Percentiles rank a stretch among this genome's conserved stretches.
phyloP scores from a whole-genome alignment of 208 protist species.

The Leishmania amazonensis region DNA sequence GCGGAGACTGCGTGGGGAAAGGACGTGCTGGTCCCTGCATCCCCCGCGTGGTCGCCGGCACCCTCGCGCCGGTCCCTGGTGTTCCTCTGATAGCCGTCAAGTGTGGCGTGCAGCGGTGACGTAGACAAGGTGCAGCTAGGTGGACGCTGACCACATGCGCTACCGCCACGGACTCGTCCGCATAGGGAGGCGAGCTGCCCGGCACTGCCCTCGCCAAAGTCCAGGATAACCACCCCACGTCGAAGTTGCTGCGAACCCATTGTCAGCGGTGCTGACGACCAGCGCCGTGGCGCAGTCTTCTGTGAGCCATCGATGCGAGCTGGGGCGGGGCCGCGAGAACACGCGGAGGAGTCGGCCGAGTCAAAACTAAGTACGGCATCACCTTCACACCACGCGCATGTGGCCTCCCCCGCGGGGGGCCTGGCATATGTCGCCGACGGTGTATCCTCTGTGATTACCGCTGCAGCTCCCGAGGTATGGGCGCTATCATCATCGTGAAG shows the following conservation, averaged over 20 bases:
- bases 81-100: not conserved
- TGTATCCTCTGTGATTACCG: not conserved
- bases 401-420: not conserved
- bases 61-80: not conserved
- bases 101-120: not conserved
- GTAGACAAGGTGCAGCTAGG: not conserved
- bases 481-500: not conserved
- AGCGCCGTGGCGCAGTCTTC: not conserved
- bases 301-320: not conserved
- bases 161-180: conserved; percentile 19
- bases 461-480: not conserved
- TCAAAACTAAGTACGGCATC: not conserved
- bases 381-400: not conserved
- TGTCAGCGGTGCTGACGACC: not conserved
- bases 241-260: conserved; percentile 7
- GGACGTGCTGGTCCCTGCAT: not conserved
- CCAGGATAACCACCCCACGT: conserved; percentile 67
- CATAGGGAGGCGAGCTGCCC: conserved; percentile 71
- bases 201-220: conserved; percentile 84
- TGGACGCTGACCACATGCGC: not conserved
- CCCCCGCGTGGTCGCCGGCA: not conserved
- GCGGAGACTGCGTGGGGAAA: too few species aligned
- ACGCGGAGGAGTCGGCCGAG: not conserved
- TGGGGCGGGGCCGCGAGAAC: not conserved
- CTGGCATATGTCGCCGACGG: not conserved